Evolutionary conservation across 2,329 filamentous ascomycete genomes (phyloP).

Genomic region (Diaporthe nobilis): DNA sequence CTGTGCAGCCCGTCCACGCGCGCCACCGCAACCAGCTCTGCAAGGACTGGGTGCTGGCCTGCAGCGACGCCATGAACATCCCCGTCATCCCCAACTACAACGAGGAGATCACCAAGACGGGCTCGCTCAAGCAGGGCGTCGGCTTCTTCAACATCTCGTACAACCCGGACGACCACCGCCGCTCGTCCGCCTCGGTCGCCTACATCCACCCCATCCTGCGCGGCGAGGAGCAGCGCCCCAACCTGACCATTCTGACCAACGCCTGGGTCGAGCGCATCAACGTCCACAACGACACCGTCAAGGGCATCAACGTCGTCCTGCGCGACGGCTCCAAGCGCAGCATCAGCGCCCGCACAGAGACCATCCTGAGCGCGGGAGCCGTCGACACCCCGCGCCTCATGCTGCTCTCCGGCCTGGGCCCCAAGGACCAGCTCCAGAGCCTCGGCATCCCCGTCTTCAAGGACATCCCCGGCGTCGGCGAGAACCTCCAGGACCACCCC

Average conservation of each 20-base stretch:
- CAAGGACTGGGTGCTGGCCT: constrained; percentile 89
- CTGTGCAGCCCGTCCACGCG: constrained; percentile 88
- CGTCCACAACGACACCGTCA: constrained; percentile 77
- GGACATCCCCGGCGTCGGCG: constrained; percentile 71
- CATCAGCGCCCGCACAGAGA: constrained; percentile 79
- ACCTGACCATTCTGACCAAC: constrained; percentile 88
- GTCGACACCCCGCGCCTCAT: constrained; percentile 83
- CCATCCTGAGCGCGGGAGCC: constrained; percentile 83
- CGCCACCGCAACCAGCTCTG: constrained; percentile 92
- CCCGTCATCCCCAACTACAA: constrained; percentile 91
- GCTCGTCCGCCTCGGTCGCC: constrained; percentile 89
- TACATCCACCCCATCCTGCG: constrained; percentile 94
- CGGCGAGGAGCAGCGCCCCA: constrained; percentile 85
- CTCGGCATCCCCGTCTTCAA: constrained; percentile 69
- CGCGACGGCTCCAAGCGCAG: constrained; percentile 66
- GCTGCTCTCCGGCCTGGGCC: constrained; percentile 70
- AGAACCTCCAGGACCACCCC: constrained; percentile 73
- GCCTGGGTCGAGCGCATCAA: constrained; percentile 90
- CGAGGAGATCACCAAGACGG: constrained; percentile 81
- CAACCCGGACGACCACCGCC: constrained; percentile 88
- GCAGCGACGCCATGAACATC: constrained; percentile 83
- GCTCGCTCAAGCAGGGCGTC: constrained; percentile 80
- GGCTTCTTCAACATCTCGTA: constrained; percentile 94
- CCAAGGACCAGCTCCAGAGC: constrained; percentile 65
- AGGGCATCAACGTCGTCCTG: constrained; percentile 78